phyloP scores from a whole-genome alignment of 2,329 filamentous ascomycete species.

The Xylariaceae sp. region DNA sequence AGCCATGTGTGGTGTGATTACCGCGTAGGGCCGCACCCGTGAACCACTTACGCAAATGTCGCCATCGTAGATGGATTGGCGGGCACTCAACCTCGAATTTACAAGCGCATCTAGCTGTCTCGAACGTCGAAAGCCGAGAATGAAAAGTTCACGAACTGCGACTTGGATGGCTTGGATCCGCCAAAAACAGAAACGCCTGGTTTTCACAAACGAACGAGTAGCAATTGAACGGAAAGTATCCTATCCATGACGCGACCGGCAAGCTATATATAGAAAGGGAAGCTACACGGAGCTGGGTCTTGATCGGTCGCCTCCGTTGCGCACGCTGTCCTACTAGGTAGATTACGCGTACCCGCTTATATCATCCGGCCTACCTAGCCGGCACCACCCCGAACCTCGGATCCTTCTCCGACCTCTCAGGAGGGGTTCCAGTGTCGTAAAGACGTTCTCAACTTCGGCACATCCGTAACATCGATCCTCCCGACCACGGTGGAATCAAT shows the following conservation, averaged over 20 bases:
- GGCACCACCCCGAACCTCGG: background rate
- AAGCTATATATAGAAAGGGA: background rate
- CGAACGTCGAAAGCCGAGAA: background rate
- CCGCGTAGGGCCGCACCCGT: background rate
- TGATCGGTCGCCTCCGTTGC: background rate
- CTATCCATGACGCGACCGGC: background rate
- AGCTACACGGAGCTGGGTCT: background rate
- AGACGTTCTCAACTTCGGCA: background rate
- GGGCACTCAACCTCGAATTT: background rate
- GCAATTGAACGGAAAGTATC: background rate
- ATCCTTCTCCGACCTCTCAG: background rate
- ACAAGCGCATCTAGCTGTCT: background rate
- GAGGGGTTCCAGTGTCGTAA: background rate
- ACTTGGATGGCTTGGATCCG: background rate
- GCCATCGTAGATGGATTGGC: slow-evolving; percentile 37
- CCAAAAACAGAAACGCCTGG: background rate
- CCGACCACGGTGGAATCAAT: background rate
- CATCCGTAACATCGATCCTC: background rate
- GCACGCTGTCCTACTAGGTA: background rate
- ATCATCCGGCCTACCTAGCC: background rate
- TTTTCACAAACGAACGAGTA: background rate
- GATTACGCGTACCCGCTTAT: background rate
- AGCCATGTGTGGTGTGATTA: slow-evolving; percentile 6
- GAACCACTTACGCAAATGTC: slow-evolving; percentile 43
- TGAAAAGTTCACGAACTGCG: background rate